Conservation (phyloP, 164 flowering plant species). For the Nymphaea thermarum region DNA sequence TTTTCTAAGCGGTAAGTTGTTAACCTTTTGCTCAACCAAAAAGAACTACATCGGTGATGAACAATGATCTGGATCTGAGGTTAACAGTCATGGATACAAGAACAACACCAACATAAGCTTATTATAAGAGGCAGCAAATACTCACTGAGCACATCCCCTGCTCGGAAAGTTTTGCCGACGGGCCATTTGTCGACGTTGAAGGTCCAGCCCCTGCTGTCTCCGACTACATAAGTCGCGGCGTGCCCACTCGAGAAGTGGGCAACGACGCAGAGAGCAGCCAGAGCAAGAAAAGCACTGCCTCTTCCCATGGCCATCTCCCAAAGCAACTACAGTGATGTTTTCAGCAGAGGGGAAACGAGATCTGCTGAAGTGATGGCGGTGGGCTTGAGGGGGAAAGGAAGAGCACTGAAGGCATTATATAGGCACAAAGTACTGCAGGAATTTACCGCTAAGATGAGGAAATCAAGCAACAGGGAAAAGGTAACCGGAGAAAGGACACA, state of each 20-base stretch:
- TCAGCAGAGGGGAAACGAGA: no score
- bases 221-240: conserved; percentile 27
- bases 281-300: conserved; percentile 30
- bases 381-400: no score
- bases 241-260: conserved; percentile 15
- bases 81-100: background rate
- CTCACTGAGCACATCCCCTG: conserved; percentile 39
- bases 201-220: conserved; percentile 29
- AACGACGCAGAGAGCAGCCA: conserved; percentile 4
- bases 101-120: background rate
- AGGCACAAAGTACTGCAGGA: no score
- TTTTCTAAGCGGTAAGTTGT: no score
- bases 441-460: no score
- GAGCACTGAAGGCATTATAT: no score
- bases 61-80: background rate
- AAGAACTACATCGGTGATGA: background rate
- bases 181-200: conserved; percentile 34
- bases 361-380: no score
- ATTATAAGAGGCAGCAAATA: background rate
- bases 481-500: no score
- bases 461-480: no score
- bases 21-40: no score
- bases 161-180: conserved; percentile 28
- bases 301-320: conserved; percentile 24
- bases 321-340: no score